Percentiles rank a stretch among this genome's conserved stretches.
Conservation (phyloP, 108 stramenopile genomes). For the Parietichytrium sp. region DNA sequence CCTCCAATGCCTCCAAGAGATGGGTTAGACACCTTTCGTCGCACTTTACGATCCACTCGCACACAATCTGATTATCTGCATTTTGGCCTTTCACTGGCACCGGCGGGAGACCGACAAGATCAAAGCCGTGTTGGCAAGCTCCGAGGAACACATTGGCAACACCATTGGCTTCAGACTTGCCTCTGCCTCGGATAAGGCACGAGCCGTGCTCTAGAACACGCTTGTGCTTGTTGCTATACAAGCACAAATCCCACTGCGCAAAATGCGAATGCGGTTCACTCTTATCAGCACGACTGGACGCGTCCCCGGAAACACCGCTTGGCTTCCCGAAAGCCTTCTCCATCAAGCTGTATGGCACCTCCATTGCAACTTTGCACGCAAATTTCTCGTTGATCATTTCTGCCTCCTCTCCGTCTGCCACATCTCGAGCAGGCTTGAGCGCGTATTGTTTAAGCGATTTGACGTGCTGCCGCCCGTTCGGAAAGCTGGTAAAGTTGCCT, state of each 20-base stretch:
- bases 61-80: background rate
- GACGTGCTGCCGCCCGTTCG: too few relatives aligned
- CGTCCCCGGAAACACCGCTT: background rate
- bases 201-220: background rate
- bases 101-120: background rate
- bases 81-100: background rate
- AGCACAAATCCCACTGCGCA: constrained; percentile 1
- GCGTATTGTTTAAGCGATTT: background rate
- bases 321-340: constrained; percentile 4
- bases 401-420: too few relatives aligned
- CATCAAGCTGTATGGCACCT: background rate
- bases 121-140: background rate
- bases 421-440: too few relatives aligned
- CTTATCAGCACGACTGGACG: background rate
- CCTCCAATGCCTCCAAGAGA: background rate
- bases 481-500: background rate
- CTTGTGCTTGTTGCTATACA: background rate
- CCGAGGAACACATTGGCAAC: background rate
- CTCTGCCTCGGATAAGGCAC: background rate
- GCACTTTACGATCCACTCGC: background rate
- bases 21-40: background rate
- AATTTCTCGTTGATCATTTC: background rate
- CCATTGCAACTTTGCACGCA: background rate
- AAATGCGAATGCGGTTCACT: too few relatives aligned
- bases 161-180: background rate